Percentiles rank a stretch among this genome's conserved stretches.
Evolutionary conservation across 768 basidiomycete genomes (phyloP).

Genomic region (Boletus pseudo-olivaceus): DNA sequence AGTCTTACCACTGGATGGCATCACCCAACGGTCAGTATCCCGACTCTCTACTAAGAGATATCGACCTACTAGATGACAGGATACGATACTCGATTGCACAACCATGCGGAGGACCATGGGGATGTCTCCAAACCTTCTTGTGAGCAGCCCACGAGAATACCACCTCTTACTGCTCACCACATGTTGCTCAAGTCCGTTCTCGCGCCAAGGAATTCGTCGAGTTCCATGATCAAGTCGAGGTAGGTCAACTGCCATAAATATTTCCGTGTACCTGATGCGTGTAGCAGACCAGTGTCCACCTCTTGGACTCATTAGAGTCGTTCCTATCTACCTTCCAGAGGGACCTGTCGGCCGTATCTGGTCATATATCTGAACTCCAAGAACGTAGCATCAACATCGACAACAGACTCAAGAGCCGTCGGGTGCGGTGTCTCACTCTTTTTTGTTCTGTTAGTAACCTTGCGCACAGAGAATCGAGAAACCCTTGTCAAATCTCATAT

Average conservation of each 20-base stretch:
- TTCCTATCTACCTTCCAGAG: conserved; percentile 95
- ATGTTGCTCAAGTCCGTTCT: conserved; percentile 28
- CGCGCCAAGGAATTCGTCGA: conserved; percentile 71
- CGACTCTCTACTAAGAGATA: neutral
- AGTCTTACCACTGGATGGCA: conserved; percentile 6
- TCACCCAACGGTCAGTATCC: conserved; percentile 8
- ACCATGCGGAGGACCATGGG: neutral
- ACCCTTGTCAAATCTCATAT: conserved; percentile 76
- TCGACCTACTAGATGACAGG: neutral
- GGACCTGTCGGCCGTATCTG: conserved; percentile 91
- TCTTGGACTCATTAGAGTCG: conserved; percentile 83
- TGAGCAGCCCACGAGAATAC: conserved; percentile 8
- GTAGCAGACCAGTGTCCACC: conserved; percentile 73
- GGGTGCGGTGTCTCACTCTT: conserved; percentile 47
- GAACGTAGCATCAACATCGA: conserved; percentile 89
- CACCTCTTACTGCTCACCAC: neutral
- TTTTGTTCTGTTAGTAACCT: neutral
- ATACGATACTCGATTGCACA: neutral
- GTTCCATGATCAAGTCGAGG: conserved; percentile 90
- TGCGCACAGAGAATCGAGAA: conserved; percentile 75
- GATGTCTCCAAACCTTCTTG: conserved; percentile 4
- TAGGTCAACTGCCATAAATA: conserved; percentile 26
- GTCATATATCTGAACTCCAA: conserved; percentile 94
- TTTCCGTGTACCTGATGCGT: neutral
- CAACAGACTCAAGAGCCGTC: conserved; percentile 74